Evolutionary conservation across 371 early-diverging fungal species (phyloP).

Genomic region (Dichotomocladium elegans): DNA sequence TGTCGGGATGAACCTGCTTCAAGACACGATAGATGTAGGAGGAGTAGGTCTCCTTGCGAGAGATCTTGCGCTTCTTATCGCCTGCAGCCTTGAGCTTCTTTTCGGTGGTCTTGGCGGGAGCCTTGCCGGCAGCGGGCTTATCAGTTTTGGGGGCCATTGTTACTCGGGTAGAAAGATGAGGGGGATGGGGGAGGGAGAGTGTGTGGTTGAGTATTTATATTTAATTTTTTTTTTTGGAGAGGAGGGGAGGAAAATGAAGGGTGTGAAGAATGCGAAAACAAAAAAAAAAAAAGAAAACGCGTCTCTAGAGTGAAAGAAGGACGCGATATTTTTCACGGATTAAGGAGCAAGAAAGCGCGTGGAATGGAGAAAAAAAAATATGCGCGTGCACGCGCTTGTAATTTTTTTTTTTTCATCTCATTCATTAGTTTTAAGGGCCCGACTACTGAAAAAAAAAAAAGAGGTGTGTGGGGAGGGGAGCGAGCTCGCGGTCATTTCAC

Average conservation of each 20-base stretch:
- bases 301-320: background rate
- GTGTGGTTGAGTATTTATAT: background rate
- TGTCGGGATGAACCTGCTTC: slow-evolving; percentile 93
- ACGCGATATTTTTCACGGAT: too few relatives aligned
- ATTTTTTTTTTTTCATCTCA: background rate
- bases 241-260: background rate
- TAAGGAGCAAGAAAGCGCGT: too few relatives aligned
- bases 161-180: slow-evolving; percentile 10
- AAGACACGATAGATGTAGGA: slow-evolving; percentile 93
- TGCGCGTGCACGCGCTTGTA: background rate
- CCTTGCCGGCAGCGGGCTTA: slow-evolving; percentile 64
- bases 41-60: slow-evolving; percentile 84
- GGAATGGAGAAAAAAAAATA: background rate
- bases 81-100: slow-evolving; percentile 56
- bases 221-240: background rate
- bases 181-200: slow-evolving; percentile 1
- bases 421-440: background rate
- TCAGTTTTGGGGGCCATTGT: slow-evolving; percentile 52
- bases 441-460: background rate
- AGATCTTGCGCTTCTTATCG: slow-evolving; percentile 51
- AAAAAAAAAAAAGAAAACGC: slow-evolving; percentile 9
- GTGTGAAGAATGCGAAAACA: background rate
- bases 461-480: background rate
- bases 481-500: background rate
- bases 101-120: slow-evolving; percentile 61